These are phyloP conservation scores for Euphrasia confusa DNA, from an alignment of 257 asterid genomes.

Conservation along the genomic window DNA sequence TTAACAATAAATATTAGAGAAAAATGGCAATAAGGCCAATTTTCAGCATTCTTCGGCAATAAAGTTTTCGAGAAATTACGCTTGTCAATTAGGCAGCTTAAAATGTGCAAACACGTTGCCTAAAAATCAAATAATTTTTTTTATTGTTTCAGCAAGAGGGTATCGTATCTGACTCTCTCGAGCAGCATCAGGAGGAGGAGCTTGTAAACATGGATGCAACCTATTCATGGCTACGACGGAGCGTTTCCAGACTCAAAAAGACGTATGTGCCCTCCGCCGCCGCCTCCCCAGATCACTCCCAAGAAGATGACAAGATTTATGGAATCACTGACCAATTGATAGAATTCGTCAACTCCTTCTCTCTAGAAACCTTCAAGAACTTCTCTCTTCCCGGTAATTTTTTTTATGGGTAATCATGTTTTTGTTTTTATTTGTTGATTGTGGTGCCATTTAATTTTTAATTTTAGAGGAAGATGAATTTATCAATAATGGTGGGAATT, in stretches of 20 bases:
- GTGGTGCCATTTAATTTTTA: not conserved
- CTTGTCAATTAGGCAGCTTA: no score
- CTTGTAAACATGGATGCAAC: no score
- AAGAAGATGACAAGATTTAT: conserved; percentile 29
- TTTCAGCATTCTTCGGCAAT: no score
- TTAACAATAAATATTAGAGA: no score
- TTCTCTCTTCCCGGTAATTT: conserved; percentile 39
- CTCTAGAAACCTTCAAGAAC: conserved; percentile 66
- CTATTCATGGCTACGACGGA: conserved; percentile 45
- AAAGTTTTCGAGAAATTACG: no score
- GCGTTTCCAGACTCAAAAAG: conserved; percentile 42
- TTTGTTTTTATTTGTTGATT: not conserved
- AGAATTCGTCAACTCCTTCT: conserved; percentile 59
- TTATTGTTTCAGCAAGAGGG: no score
- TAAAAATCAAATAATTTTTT: no score
- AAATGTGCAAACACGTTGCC: no score
- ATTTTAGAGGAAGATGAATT: conserved; percentile 43
- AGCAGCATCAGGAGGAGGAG: no score
- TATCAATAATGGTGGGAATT: not conserved
- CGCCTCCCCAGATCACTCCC: no score
- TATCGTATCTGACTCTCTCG: no score
- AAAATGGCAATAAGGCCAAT: no score
- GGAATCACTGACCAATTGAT: conserved; percentile 41
- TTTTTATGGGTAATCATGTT: not conserved
- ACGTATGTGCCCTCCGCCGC: conserved; percentile 26